Evolutionary conservation across 192 early-diverging fungal genomes (phyloP).

Genomic region (Rhizophagus clarus): DNA sequence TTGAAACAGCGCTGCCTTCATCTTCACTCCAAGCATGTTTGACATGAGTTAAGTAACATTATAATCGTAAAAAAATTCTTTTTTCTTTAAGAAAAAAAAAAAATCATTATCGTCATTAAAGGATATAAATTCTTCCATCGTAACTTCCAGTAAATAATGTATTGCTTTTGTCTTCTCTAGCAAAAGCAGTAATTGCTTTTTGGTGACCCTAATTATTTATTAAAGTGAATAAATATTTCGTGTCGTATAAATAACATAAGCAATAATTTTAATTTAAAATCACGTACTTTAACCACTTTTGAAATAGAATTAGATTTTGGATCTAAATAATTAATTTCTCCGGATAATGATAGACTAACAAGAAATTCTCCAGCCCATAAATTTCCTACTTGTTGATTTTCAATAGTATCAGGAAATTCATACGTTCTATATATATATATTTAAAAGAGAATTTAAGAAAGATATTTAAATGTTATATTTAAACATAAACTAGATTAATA

Average conservation of each 20-base stretch:
- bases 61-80: not conserved
- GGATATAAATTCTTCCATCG: conserved; percentile 82
- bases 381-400: conserved; percentile 92
- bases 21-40: conserved; percentile 61
- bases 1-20: conserved; percentile 40
- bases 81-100: not conserved
- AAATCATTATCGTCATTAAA: not conserved
- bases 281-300: conserved; percentile 54
- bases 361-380: conserved; percentile 81
- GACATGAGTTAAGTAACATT: not conserved
- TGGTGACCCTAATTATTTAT: conserved; percentile 68
- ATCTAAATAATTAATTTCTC: conserved; percentile 87
- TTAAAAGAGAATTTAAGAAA: not conserved
- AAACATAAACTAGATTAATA: not conserved
- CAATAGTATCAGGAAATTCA: conserved; percentile 49
- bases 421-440: conserved; percentile 57
- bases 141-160: conserved; percentile 87
- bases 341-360: conserved; percentile 80
- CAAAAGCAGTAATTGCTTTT: conserved; percentile 81
- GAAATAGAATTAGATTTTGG: conserved; percentile 50
- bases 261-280: conserved; percentile 27
- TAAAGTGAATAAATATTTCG: not conserved
- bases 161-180: conserved; percentile 46
- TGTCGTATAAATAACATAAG: not conserved
- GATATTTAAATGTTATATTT: not conserved